phyloP scores from a whole-genome alignment of 495 filamentous ascomycete species.

The Cenococcum geophilum region DNA sequence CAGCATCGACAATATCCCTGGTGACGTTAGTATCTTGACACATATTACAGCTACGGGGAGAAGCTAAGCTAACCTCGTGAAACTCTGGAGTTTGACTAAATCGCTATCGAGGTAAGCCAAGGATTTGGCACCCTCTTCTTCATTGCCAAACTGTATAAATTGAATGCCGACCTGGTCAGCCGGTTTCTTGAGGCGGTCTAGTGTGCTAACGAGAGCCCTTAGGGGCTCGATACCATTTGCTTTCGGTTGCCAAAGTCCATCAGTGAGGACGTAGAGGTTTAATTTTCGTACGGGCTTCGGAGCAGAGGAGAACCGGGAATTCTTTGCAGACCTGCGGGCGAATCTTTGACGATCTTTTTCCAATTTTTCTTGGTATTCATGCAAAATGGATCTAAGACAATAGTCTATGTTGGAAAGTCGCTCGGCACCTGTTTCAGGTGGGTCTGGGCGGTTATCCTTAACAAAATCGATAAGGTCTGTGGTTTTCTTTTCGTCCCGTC shows the following conservation, averaged over 20 bases:
- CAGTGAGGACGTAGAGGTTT: slow-evolving; percentile 41
- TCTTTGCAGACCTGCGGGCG: too few species aligned
- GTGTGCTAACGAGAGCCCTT: slow-evolving; percentile 26
- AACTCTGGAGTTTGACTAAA: too few species aligned
- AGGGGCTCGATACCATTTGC: slow-evolving; percentile 21
- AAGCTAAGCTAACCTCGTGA: too few species aligned
- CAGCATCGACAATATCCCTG: not conserved
- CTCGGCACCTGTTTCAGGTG: slow-evolving; percentile 1
- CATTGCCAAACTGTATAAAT: slow-evolving; percentile 42
- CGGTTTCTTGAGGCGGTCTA: slow-evolving; percentile 18
- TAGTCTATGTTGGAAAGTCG: slow-evolving; percentile 7
- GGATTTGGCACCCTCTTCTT: slow-evolving; percentile 24
- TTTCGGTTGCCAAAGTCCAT: slow-evolving; percentile 37
- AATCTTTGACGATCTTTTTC: slow-evolving; percentile 3
- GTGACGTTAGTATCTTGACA: too few species aligned
- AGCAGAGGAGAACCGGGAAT: slow-evolving; percentile 7
- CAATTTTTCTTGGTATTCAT: slow-evolving; percentile 1
- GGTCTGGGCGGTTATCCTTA: too few species aligned
- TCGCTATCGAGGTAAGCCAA: too few species aligned
- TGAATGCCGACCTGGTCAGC: slow-evolving; percentile 37
- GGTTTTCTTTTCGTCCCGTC: slow-evolving; percentile 3
- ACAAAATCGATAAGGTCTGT: too few species aligned
- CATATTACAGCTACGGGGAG: too few species aligned
- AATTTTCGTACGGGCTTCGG: slow-evolving; percentile 3
- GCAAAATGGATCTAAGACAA: not conserved